Evolutionary conservation across 2,329 filamentous ascomycete species (phyloP).

Genomic region (Clonostachys rhizophaga): DNA sequence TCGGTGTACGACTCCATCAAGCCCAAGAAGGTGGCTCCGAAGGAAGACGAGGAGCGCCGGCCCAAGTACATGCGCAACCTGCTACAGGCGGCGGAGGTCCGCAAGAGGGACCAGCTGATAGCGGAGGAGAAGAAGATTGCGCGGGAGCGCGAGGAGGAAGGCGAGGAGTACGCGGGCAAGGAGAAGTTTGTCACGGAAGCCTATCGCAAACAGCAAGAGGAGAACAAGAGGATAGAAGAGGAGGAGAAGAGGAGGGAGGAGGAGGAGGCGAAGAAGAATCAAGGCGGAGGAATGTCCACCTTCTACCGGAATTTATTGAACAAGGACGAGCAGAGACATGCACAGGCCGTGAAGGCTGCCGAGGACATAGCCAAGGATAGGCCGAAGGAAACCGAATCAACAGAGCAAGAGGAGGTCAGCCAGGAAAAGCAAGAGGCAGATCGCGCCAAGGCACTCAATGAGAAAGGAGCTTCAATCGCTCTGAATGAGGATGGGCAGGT

Average conservation of each 20-base stretch:
- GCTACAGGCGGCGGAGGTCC: conserved; percentile 66
- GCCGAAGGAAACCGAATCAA: conserved; percentile 24
- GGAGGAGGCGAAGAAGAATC: conserved; percentile 58
- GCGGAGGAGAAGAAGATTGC: conserved; percentile 79
- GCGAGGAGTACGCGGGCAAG: conserved; percentile 76
- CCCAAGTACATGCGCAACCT: conserved; percentile 78
- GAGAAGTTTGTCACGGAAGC: conserved; percentile 83
- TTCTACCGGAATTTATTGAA: conserved; percentile 75
- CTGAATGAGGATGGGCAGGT: conserved; percentile 82
- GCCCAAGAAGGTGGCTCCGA: conserved; percentile 54
- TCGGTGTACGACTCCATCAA: conserved; percentile 75
- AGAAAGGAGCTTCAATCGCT: conserved; percentile 55
- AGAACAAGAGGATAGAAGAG: conserved; percentile 64
- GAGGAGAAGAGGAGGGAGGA: conserved; percentile 66
- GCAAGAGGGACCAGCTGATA: conserved; percentile 73
- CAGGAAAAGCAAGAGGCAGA: conserved; percentile 55
- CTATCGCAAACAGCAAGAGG: conserved; percentile 77
- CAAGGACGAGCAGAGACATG: conserved; percentile 64
- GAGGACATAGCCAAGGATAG: conserved; percentile 45
- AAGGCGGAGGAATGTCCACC: conserved; percentile 65
- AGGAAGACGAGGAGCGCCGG: conserved; percentile 51
- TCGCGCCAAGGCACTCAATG: conserved; percentile 62
- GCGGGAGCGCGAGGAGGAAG: conserved; percentile 73
- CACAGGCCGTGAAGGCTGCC: conserved; percentile 64
- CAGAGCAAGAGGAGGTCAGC: conserved; percentile 37